Evolutionary conservation across 345 rosid species (phyloP), one percentile per base, ranked within the genome.

Genomic region (Lepidium sativum): DNA sequence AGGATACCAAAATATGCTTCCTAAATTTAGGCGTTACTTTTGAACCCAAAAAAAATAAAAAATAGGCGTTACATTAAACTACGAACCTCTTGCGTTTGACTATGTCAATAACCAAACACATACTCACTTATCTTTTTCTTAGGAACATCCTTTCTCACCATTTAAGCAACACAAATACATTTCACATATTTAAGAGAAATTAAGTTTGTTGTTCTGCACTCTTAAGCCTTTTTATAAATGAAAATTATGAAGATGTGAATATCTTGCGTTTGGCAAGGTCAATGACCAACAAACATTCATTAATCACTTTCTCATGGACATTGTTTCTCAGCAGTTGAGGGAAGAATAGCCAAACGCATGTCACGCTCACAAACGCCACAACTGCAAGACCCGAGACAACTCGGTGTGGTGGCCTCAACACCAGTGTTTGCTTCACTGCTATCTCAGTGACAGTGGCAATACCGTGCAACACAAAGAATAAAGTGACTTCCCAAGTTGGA

Each of bases 401-500:
- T 27, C 56, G 53, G 14, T 59, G 75, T 31, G 78, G 47, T 77
- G 52, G 51, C 70, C 70, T 79, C 70, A 60, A 69, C 40, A 45
- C 39, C 1, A 38, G 25, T 50, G 65, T 67, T 56, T 25, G 60
- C 78, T 91, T 88, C 17, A 57, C 68, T 7, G 45, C 78, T 37
- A 83, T 62, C 82, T 91, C 95, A 1, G 68, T 5, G 0, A 43
- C 72, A 60, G 85, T 65, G 11, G 82, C 83, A 5, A 71, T 54
- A 29, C 88, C 95, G 13, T 84, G 89, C 4, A 88, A 35, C 42
- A 82, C 56, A 54, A 86, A 88, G 68, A 80, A 88, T 70, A 81
- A 83, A 16, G 86, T 83, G 52, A 86, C 82, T 79, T 88, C 94
- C 94, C 94, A 83, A 15, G 96, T 83, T 21, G 96, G 91, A 16